Percentiles rank a stretch among this genome's conserved stretches.
Conservation (phyloP, 225 moss, liverwort and hornwort genomes). For the Pseudoscleropodium purum region DNA sequence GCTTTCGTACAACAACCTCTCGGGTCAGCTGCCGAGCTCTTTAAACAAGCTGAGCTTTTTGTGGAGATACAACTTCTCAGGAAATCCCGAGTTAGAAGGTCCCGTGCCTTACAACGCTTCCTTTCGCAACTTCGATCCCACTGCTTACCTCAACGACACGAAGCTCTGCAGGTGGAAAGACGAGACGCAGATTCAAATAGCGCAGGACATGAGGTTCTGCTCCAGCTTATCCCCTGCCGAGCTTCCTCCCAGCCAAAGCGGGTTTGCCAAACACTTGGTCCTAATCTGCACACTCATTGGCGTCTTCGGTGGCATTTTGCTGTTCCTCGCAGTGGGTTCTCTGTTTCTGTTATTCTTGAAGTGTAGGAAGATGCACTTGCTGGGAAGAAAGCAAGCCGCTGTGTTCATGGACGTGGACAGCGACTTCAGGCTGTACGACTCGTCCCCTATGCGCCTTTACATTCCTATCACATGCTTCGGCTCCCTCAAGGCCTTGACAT, state of each 20-base stretch:
- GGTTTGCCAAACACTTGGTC: neutral
- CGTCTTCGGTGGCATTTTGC: constrained; percentile 19
- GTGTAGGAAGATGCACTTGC: neutral
- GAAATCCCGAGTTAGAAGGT: constrained; percentile 9
- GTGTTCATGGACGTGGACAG: constrained; percentile 13
- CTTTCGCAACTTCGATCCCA: constrained; percentile 14
- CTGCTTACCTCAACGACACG: constrained; percentile 5
- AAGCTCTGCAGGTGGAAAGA: constrained; percentile 18
- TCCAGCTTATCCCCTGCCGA: neutral
- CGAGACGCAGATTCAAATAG: neutral
- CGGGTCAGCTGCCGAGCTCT: constrained; percentile 23
- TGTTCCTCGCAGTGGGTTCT: constrained; percentile 12
- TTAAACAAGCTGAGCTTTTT: constrained; percentile 20
- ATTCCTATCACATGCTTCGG: constrained; percentile 33
- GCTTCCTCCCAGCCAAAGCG: neutral
- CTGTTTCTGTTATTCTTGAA: constrained; percentile 1
- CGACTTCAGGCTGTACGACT: constrained; percentile 8
- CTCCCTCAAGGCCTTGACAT: constrained; percentile 34
- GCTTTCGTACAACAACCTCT: constrained; percentile 24
- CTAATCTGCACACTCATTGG: constrained; percentile 16
- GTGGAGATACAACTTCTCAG: constrained; percentile 27
- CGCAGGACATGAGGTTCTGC: constrained; percentile 7
- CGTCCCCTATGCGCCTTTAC: neutral
- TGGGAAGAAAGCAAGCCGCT: constrained; percentile 1
- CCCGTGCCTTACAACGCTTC: constrained; percentile 15